A percentile compares a stretch with the other conserved stretches of the same genome.
phyloP scores from a whole-genome alignment of 225 moss, liverwort and hornwort genomes.

The Straminergon stramineum region DNA sequence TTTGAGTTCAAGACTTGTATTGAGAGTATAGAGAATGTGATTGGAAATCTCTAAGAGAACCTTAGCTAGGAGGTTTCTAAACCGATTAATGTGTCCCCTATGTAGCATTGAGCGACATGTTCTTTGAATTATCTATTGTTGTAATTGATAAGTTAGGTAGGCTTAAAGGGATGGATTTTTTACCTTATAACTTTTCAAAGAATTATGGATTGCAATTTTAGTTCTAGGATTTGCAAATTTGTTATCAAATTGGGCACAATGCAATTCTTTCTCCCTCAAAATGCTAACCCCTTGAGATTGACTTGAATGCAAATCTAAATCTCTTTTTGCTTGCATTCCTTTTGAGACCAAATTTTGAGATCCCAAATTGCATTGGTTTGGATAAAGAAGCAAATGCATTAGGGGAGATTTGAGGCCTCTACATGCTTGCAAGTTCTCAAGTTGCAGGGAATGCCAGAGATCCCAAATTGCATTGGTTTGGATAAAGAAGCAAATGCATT shows the following conservation, averaged over 20 bases:
- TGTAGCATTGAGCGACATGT: not conserved
- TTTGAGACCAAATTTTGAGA: not conserved
- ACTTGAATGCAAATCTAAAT: not conserved
- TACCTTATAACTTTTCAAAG: not conserved
- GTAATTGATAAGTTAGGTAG: not conserved
- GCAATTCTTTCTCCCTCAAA: not conserved
- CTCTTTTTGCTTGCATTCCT: accelerated
- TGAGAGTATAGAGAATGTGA: not conserved
- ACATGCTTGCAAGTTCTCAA: no score
- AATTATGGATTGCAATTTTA: not conserved
- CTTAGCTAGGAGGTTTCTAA: not conserved
- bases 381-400: not conserved
- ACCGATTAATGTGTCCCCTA: accelerated
- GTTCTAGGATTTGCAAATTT: not conserved
- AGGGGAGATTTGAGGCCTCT: no score
- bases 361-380: not conserved
- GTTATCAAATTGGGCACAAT: not conserved
- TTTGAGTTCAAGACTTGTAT: not conserved
- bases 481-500: not conserved
- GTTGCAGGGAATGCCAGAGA: no score
- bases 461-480: not conserved
- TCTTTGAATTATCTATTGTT: not conserved
- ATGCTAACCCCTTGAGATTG: not conserved
- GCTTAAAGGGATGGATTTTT: not conserved
- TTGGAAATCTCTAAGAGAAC: not conserved